phyloP scores from a whole-genome alignment of 2,329 filamentous ascomycete genomes.

The Beauveria caledonica region DNA sequence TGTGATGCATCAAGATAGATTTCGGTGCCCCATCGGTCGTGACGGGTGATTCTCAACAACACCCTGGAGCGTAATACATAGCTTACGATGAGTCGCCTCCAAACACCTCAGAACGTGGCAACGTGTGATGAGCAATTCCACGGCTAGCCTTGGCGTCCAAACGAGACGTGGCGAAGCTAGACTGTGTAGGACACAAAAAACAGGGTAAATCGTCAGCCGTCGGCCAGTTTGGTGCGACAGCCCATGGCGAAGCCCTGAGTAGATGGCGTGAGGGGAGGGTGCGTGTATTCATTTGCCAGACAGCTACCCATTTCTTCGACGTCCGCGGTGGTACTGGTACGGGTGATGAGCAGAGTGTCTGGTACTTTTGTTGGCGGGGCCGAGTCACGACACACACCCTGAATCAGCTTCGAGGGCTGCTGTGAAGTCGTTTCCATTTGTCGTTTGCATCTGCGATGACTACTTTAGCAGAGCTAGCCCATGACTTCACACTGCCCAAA shows the following conservation, averaged over 20 bases:
- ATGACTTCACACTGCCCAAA: background rate
- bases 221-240: background rate
- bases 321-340: background rate
- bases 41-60: background rate
- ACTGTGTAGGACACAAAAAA: conserved; percentile 3
- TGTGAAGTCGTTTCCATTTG: background rate
- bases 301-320: background rate
- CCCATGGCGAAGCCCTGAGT: background rate
- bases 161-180: conserved; percentile 6
- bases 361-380: background rate
- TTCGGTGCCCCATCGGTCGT: background rate
- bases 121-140: background rate
- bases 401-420: background rate
- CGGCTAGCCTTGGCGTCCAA: background rate
- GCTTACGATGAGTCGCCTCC: background rate
- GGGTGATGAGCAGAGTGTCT: background rate
- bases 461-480: background rate
- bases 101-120: background rate
- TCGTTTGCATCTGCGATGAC: background rate
- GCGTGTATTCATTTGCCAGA: background rate
- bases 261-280: background rate
- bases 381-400: background rate
- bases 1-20: background rate
- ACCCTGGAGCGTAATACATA: background rate
- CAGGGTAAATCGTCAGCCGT: background rate